phyloP scores from a whole-genome alignment of 169 alveolate genomes.

The Cryptosporidium sp. region DNA sequence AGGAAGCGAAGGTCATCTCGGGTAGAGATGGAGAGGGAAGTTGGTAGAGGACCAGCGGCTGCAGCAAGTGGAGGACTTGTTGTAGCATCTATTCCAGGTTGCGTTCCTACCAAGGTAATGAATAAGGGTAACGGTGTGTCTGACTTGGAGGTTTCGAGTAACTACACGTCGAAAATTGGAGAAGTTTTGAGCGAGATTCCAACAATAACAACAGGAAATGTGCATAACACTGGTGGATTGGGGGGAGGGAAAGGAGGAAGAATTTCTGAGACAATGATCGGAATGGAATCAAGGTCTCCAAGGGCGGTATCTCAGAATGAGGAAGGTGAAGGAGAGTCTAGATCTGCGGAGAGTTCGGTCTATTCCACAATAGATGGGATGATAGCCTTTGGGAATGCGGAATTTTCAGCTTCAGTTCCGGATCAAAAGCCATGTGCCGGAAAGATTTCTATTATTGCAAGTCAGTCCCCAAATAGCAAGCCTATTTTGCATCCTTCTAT shows the following conservation, averaged over 20 bases:
- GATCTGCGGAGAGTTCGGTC: not conserved
- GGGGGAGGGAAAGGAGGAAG: not conserved
- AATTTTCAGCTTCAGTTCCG: slow-evolving; percentile 12
- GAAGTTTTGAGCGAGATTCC: not conserved
- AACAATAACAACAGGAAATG: not conserved
- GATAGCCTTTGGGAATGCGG: slow-evolving; percentile 60
- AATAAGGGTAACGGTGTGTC: not conserved
- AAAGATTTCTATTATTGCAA: not conserved
- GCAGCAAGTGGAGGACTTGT: no score
- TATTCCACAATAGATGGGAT: slow-evolving; percentile 57
- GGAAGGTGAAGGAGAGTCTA: not conserved
- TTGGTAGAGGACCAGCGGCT: not conserved
- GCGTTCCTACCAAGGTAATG: slow-evolving; percentile 1
- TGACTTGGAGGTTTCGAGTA: not conserved
- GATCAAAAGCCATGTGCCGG: not conserved
- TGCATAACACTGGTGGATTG: not conserved
- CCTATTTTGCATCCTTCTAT: slow-evolving; percentile 4
- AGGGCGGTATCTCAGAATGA: not conserved
- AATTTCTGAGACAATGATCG: not conserved
- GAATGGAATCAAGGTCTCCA: not conserved
- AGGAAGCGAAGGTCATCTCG: slow-evolving; percentile 25
- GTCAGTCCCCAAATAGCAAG: not conserved
- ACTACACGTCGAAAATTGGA: not conserved
- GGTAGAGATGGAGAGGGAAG: not conserved
- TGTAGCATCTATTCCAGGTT: not conserved